Evolutionary conservation across 805 yeast species (phyloP), one percentile per base, ranked within the genome.

Genomic region (Starmerella bombicola): DNA sequence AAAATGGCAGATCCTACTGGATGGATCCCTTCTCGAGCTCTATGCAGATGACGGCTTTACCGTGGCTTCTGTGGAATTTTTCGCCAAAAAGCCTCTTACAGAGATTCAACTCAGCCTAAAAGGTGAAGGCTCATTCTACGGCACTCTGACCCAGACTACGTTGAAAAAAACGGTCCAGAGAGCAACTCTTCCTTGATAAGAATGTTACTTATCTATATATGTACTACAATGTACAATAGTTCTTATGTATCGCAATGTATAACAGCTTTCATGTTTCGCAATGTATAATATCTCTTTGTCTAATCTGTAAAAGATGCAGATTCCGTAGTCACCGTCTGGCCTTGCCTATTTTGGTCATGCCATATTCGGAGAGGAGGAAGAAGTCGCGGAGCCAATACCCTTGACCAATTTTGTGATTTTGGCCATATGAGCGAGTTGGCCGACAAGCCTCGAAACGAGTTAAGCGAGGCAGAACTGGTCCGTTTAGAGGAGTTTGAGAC

Each of bases 401-500:
- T n/a, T n/a, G n/a, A n/a, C n/a, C n/a, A n/a, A n/a, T n/a, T n/a
- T n/a, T n/a, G n/a, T n/a, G n/a, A n/a, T n/a, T n/a, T n/a, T n/a
- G n/a, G n/a, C n/a, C n/a, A n/a, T n/a, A 47, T 40, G 44, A 33
- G 45, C 20, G 88, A 80, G 38, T 66, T 80, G 31, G 62, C 74
- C 39, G 80, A 80, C 55, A 74, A 78, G 46, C 85, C 93, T 21
- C 74, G 80, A 49, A 69, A 81, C 4, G 95, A 86, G 54, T 69
- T 88, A 37, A 73, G 85, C 8, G 83, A 80, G 49, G 70, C 70
- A 17, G 96, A 91, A 56, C 71, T 84, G 23, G 78, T 74, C 38
- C 78, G 74, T 51, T 66, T 86, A 25, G 97, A 88, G 58, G 95
- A 86, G 56, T 84, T 77, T 56, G 96, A 88, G 58, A 81, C 83